Percentiles rank a stretch among this genome's conserved stretches.
Conservation (phyloP, 306 rosid species). For the Comarum palustre region DNA sequence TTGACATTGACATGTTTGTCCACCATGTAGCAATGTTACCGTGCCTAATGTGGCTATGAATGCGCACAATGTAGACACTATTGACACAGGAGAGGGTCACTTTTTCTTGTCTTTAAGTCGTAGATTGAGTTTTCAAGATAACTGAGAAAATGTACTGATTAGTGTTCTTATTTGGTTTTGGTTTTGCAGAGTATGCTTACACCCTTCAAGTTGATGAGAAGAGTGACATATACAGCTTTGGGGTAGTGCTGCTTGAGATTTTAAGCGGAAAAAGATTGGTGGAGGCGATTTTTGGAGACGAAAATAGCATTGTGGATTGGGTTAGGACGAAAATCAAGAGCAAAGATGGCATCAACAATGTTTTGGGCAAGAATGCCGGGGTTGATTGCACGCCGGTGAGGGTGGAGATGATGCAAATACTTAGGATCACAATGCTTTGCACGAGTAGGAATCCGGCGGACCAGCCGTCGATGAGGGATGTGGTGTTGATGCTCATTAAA, state of each 20-base stretch:
- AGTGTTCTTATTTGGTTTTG: background rate
- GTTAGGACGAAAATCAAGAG: conserved; percentile 54
- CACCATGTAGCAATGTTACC: background rate
- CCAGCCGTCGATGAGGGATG: conserved; percentile 90
- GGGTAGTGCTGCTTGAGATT: conserved; percentile 81
- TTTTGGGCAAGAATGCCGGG: conserved; percentile 69
- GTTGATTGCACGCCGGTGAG: conserved; percentile 55
- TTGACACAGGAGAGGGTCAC: background rate
- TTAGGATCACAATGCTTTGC: conserved; percentile 80
- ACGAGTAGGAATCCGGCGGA: conserved; percentile 74
- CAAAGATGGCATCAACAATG: conserved; percentile 45
- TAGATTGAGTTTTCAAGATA: background rate
- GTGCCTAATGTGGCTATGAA: background rate
- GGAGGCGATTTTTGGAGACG: conserved; percentile 75
- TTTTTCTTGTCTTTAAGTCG: background rate
- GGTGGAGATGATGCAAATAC: conserved; percentile 86
- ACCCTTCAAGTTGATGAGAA: conserved; percentile 92
- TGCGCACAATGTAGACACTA: background rate
- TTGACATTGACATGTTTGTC: conserved; percentile 19
- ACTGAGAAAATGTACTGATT: background rate
- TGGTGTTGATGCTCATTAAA: conserved; percentile 76
- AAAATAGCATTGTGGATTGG: conserved; percentile 90
- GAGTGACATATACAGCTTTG: conserved; percentile 87
- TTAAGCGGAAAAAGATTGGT: conserved; percentile 63
- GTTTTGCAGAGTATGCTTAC: conserved; percentile 73